These are phyloP conservation scores for Ensete glaucum DNA, from an alignment of 176 grass and related monocot genomes.

Conservation along the genomic window DNA sequence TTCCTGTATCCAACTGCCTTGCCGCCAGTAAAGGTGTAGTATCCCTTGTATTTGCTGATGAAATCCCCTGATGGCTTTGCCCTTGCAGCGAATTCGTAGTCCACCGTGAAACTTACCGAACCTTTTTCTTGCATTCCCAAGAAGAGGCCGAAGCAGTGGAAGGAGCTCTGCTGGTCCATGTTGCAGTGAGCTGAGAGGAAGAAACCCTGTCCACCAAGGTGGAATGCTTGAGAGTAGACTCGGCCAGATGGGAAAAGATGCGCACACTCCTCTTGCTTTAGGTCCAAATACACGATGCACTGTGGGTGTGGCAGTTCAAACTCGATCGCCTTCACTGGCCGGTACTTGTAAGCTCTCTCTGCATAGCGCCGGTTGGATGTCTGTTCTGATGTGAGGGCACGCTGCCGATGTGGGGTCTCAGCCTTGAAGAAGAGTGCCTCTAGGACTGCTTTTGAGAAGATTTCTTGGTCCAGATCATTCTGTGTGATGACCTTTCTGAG, in stretches of 20 bases:
- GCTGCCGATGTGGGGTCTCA: not conserved
- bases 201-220: slow-evolving; percentile 17
- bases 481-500: slow-evolving; percentile 6
- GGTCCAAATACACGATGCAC: slow-evolving; percentile 21
- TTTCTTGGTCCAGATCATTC: slow-evolving; percentile 7
- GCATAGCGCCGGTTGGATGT: not conserved
- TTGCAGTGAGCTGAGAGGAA: slow-evolving; percentile 16
- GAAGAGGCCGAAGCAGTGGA: slow-evolving; percentile 18
- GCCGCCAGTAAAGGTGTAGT: slow-evolving; percentile 11
- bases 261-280: slow-evolving; percentile 8
- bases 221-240: slow-evolving; percentile 18
- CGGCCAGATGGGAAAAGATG: slow-evolving; percentile 4
- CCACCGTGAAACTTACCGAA: slow-evolving; percentile 7
- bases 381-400: not conserved
- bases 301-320: slow-evolving; percentile 19
- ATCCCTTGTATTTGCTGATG: not conserved
- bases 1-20: slow-evolving; percentile 13
- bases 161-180: slow-evolving; percentile 10
- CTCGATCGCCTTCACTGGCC: slow-evolving; percentile 7
- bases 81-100: slow-evolving; percentile 15
- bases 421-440: slow-evolving; percentile 24
- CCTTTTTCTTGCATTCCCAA: slow-evolving; percentile 25
- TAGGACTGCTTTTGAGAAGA: slow-evolving; percentile 7
- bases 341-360: slow-evolving; percentile 16
- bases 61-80: slow-evolving; percentile 7